A percentile compares a stretch with the other conserved stretches of the same genome.
Evolutionary conservation across 495 filamentous ascomycete genomes (phyloP).

Genomic region (Penicillium antarcticum): DNA sequence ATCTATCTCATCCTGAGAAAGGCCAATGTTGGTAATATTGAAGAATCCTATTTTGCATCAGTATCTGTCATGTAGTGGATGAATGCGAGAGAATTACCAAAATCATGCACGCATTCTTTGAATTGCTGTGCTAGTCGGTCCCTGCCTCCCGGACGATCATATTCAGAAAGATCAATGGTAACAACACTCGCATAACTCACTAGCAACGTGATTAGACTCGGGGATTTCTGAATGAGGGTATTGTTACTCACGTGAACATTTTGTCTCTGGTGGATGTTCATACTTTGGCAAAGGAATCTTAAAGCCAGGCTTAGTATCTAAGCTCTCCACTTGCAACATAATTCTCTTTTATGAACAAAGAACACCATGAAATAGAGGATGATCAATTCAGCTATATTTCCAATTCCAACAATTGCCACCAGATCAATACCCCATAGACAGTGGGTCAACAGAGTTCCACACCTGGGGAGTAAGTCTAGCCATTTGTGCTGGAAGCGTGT

Average conservation of each 20-base stretch:
- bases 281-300: neutral
- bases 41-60: constrained; percentile 37
- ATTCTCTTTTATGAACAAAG: neutral
- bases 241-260: neutral
- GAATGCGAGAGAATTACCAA: constrained; percentile 24
- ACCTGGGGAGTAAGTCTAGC: neutral
- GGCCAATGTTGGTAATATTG: constrained; percentile 49
- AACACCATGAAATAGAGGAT: neutral
- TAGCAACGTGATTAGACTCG: neutral
- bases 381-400: neutral
- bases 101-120: constrained; percentile 44
- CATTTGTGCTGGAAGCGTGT: neutral
- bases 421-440: neutral
- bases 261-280: constrained; percentile 4
- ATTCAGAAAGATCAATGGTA: constrained; percentile 49
- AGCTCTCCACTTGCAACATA: neutral
- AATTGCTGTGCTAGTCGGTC: constrained; percentile 49
- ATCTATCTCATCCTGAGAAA: constrained; percentile 47
- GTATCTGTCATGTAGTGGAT: neutral
- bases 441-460: constrained; percentile 2
- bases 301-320: neutral
- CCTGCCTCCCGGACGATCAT: constrained; percentile 48
- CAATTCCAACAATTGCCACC: neutral
- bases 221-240: neutral
- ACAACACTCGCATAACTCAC: constrained; percentile 49